Base-by-base conservation (phyloP, 1,284 basidiomycete genomes). In the Fomitopsis schrenkii region DNA sequence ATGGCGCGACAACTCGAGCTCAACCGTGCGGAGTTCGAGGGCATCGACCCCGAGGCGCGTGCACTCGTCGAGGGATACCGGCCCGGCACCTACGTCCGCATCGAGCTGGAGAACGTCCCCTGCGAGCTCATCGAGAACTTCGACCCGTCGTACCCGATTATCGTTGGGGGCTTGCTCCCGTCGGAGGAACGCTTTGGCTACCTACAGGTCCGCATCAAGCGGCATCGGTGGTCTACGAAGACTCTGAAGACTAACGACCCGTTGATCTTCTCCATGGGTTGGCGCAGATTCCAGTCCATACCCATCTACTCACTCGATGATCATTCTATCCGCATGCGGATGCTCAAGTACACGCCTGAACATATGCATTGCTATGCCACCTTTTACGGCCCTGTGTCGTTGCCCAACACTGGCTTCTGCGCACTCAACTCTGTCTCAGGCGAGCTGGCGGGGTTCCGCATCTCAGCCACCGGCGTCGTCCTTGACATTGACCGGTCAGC, bases 301-400 rank as follows among this genome's bases (percentile, higher is more conserved):
- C 97, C 97, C 0, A 91, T 98, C 66, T 99, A 98, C 76, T 95
- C 94, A 28, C 80, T 99, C 33, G 97, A 99, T 75, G 97, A 99
- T 74, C 94, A 97, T 70, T 94, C 91, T 3, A 95, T 97, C 67
- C 91, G 97, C 33, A 98, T 99, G 87, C 92, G 97, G 53, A 94
- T 98, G 92, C 90, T 99, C 76, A 99, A 99, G 79, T 99, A 99
- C 74, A 98, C 97, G 0, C 97, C 97, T 0, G 97, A 99, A 76
- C 97, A 99, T 72, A 98, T 97, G 95, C 97, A 99, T 74, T 99
- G 97, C 71, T 94, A 91, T 69, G 97, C 97, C 2, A 97, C 96
- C 0, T 98, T 99, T 77, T 98, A 96, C 72, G 95, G 93, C 0
- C 95, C 95, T 6, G 88, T 94, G 19, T 80, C 93, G 1, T 79